A percentile compares a stretch with the other conserved stretches of the same genome.
Conservation (phyloP, 768 basidiomycete species). For the Amanita thiersii region DNA sequence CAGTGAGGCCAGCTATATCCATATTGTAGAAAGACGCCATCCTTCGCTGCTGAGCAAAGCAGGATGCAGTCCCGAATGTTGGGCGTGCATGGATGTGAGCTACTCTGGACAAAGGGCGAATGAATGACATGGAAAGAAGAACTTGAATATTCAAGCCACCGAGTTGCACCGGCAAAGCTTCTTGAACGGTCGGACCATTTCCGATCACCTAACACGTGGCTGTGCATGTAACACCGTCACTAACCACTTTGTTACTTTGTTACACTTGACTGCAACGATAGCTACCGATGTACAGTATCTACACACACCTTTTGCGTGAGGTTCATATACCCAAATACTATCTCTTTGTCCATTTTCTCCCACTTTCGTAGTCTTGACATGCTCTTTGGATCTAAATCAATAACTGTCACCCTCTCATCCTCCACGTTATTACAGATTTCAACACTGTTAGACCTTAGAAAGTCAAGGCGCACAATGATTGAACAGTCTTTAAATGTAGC, state of each 20-base stretch:
- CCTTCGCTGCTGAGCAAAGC: slow-evolving; percentile 15
- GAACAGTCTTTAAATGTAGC: slow-evolving; percentile 98
- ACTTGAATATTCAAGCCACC: background rate
- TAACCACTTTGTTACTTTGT: no score
- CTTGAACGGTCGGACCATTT: slow-evolving; percentile 1
- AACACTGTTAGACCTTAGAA: slow-evolving; percentile 14
- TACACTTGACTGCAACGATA: background rate
- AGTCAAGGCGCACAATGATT: slow-evolving; percentile 28
- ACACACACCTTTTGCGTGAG: background rate
- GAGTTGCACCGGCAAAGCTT: background rate
- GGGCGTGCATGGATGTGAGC: background rate
- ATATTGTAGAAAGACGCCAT: slow-evolving; percentile 59
- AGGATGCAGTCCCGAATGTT: slow-evolving; percentile 7
- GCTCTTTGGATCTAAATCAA: slow-evolving; percentile 84
- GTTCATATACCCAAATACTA: slow-evolving; percentile 20
- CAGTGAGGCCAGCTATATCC: slow-evolving; percentile 68
- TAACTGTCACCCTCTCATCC: slow-evolving; percentile 45
- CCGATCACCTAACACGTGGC: background rate
- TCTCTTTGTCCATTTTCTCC: slow-evolving; percentile 64
- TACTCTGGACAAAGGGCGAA: background rate
- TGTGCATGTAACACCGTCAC: no score
- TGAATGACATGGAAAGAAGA: slow-evolving; percentile 3
- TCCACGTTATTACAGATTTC: slow-evolving; percentile 5
- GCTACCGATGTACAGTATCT: background rate
- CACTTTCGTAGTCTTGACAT: slow-evolving; percentile 58